Evolutionary conservation across 495 filamentous ascomycete genomes (phyloP).

Genomic region (Hyaloscypha finlandica): DNA sequence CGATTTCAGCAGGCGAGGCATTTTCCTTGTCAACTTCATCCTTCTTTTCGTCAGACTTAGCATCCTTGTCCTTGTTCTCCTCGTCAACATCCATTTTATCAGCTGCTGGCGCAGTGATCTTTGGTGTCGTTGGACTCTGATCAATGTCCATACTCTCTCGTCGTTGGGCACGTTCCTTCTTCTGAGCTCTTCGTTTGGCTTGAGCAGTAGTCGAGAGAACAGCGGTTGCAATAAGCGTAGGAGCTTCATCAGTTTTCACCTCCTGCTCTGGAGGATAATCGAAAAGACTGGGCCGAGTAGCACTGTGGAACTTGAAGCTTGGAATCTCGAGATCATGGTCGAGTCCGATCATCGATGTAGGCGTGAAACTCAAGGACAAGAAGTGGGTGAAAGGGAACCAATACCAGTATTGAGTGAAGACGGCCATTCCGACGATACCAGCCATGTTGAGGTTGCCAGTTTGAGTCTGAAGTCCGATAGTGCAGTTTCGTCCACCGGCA

Average conservation of each 20-base stretch:
- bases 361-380: constrained; percentile 88
- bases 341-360: constrained; percentile 91
- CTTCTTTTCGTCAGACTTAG: constrained; percentile 62
- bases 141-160: constrained; percentile 91
- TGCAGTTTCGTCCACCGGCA: constrained; percentile 97
- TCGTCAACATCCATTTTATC: constrained; percentile 95
- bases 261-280: constrained; percentile 98
- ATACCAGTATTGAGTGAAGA: constrained; percentile 99
- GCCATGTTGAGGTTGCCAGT: constrained; percentile 98
- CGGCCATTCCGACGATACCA: constrained; percentile 94
- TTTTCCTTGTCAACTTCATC: constrained; percentile 62
- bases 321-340: constrained; percentile 93
- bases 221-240: constrained; percentile 92
- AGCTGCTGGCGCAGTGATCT: constrained; percentile 60
- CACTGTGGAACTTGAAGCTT: constrained; percentile 94
- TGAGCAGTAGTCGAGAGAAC: constrained; percentile 96
- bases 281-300: constrained; percentile 91
- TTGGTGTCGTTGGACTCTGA: constrained; percentile 70
- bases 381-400: constrained; percentile 99
- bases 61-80: constrained; percentile 62
- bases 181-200: constrained; percentile 88
- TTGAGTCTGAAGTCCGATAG: constrained; percentile 95
- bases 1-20: constrained; percentile 46
- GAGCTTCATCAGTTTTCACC: constrained; percentile 88
- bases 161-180: constrained; percentile 68